These are phyloP conservation scores for Teunomyces atbi DNA, from an alignment of 805 yeast species.

Conservation along the genomic window DNA sequence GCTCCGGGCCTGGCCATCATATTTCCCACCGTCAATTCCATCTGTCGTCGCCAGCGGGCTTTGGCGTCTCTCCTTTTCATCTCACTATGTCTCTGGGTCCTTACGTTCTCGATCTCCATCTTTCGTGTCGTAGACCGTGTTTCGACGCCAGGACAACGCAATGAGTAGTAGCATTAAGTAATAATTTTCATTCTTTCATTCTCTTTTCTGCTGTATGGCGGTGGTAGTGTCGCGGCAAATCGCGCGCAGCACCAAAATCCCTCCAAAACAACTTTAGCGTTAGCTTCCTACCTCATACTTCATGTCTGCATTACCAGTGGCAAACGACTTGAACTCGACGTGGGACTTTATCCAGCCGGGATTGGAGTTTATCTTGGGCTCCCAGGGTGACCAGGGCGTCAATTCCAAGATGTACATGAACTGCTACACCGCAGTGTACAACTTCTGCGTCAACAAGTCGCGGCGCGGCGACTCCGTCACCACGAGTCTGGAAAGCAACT, in stretches of 20 bases:
- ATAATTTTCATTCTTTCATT: too few species aligned
- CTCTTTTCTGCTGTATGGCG: too few species aligned
- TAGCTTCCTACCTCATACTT: not conserved
- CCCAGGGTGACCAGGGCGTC: conserved; percentile 63
- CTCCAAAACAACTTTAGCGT: not conserved
- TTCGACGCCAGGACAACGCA: conserved; percentile 6
- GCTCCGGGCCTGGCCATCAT: conserved; percentile 14
- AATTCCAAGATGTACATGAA: conserved; percentile 77
- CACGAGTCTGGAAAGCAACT: conserved; percentile 19
- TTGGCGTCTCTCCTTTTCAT: conserved; percentile 77
- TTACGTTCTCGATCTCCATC: conserved; percentile 80
- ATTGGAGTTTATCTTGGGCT: conserved; percentile 64
- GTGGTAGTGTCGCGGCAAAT: not conserved
- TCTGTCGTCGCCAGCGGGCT: conserved; percentile 78
- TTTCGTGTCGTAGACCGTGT: conserved; percentile 77
- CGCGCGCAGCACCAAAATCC: not conserved
- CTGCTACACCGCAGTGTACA: conserved; percentile 88
- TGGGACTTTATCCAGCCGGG: conserved; percentile 82
- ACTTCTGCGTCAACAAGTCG: conserved; percentile 83
- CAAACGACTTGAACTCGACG: conserved; percentile 64
- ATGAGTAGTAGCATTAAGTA: not conserved
- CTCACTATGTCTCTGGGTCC: conserved; percentile 76
- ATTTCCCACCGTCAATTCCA: conserved; percentile 40
- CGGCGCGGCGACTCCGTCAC: conserved; percentile 31
- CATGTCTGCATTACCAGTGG: conserved; percentile 42